These are phyloP conservation scores for Arthroderma sp. DNA, from an alignment of 2,329 filamentous ascomycete genomes.

Conservation along the genomic window DNA sequence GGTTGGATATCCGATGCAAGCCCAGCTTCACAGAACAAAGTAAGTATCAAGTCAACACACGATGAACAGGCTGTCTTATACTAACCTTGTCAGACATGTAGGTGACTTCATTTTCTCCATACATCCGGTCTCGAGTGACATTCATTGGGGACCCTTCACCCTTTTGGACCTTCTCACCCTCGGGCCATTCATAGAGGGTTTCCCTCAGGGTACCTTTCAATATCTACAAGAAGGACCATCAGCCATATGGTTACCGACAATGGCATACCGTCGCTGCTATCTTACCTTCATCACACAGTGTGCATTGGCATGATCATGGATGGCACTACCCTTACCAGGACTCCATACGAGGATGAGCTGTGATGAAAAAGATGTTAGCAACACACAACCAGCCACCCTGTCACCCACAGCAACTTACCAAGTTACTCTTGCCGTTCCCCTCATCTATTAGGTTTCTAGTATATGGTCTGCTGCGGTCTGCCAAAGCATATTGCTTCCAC, in stretches of 20 bases:
- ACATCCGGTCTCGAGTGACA: conserved; percentile 54
- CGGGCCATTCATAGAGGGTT: conserved; percentile 65
- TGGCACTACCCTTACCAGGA: conserved; percentile 66
- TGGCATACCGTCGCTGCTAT: neutral
- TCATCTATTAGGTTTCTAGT: conserved; percentile 83
- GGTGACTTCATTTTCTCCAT: conserved; percentile 59
- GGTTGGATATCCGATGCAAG: conserved; percentile 70
- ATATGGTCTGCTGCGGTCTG: conserved; percentile 57
- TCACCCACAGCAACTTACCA: conserved; percentile 38
- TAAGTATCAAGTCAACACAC: neutral
- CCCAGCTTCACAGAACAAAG: conserved; percentile 45
- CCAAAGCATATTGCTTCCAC: conserved; percentile 64
- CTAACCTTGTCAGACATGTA: conserved; percentile 70
- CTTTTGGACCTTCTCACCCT: conserved; percentile 31
- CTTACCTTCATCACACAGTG: conserved; percentile 75
- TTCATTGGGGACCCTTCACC: conserved; percentile 41
- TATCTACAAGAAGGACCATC: conserved; percentile 35
- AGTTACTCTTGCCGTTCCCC: conserved; percentile 68
- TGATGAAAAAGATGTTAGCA: conserved; percentile 6
- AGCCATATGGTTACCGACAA: neutral
- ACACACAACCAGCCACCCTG: neutral
- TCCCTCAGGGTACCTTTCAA: conserved; percentile 67
- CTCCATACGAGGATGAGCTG: conserved; percentile 83
- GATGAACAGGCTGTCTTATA: neutral
- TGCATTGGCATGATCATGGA: conserved; percentile 80